These are phyloP conservation scores for Penicillium sp. DNA, from an alignment of 2,329 filamentous ascomycete genomes.

Conservation along the genomic window DNA sequence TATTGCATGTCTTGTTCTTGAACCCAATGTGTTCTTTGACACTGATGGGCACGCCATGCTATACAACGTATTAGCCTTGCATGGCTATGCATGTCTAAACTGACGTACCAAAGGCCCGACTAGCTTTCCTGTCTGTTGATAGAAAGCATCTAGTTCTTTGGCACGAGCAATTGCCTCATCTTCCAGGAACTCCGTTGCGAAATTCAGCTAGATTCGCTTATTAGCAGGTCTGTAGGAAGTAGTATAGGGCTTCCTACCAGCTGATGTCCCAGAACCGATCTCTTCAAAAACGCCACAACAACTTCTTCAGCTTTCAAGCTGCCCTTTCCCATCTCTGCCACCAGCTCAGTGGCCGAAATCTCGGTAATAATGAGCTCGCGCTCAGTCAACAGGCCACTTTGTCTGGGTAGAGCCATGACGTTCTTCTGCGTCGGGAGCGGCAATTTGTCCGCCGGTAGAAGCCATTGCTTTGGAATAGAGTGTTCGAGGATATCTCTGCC, in stretches of 20 bases:
- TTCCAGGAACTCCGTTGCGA: constrained; percentile 37
- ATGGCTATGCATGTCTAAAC: background rate
- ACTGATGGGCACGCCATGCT: constrained; percentile 53
- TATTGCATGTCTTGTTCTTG: constrained; percentile 42
- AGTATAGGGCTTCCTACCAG: constrained; percentile 18
- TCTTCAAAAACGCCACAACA: constrained; percentile 31
- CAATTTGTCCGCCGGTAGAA: constrained; percentile 25
- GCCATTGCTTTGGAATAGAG: constrained; percentile 36
- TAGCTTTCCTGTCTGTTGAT: constrained; percentile 36
- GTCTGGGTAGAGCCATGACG: constrained; percentile 30
- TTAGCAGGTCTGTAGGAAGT: background rate
- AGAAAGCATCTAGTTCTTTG: constrained; percentile 31
- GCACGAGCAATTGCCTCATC: constrained; percentile 33
- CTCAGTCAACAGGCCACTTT: constrained; percentile 46
- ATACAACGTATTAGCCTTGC: background rate
- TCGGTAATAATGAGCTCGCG: constrained; percentile 53
- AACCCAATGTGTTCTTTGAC: constrained; percentile 60
- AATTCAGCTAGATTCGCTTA: constrained; percentile 26
- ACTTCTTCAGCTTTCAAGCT: constrained; percentile 30
- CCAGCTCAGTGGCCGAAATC: constrained; percentile 28
- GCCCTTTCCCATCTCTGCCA: constrained; percentile 26
- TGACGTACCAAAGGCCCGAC: constrained; percentile 44
- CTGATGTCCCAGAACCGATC: constrained; percentile 33
- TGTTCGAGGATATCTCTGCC: constrained; percentile 30
- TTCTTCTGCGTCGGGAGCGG: constrained; percentile 27